Conservation (phyloP, 2,329 filamentous ascomycete species). For the Phyllosticta citrichinensis region DNA sequence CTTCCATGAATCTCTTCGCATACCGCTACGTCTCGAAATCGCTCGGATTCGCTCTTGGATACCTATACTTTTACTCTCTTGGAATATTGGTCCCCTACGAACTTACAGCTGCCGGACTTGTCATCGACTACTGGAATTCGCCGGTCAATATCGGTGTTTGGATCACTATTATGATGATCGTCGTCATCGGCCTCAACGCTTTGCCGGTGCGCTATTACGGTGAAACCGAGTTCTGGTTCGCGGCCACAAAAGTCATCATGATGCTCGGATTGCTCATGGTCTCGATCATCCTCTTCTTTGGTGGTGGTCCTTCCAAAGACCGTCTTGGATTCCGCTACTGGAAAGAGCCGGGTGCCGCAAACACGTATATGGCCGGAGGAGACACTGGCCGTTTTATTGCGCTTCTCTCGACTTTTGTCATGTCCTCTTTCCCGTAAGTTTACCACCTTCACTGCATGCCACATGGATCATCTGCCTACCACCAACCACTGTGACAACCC, state of each 20-base stretch:
- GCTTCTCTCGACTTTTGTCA: slow-evolving; percentile 41
- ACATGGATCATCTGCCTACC: not conserved
- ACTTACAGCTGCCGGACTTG: slow-evolving; percentile 27
- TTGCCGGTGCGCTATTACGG: slow-evolving; percentile 42
- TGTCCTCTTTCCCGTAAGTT: slow-evolving; percentile 38
- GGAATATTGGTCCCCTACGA: slow-evolving; percentile 29
- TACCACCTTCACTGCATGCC: not conserved
- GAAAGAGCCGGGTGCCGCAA: slow-evolving; percentile 39
- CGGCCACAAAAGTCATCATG: slow-evolving; percentile 41
- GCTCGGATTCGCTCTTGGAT: slow-evolving; percentile 38
- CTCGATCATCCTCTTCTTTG: slow-evolving; percentile 46
- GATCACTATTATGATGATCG: slow-evolving; percentile 28
- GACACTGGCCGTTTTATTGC: slow-evolving; percentile 42
- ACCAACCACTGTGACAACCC: too few species aligned
- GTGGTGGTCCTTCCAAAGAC: slow-evolving; percentile 43
- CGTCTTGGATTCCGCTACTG: slow-evolving; percentile 43
- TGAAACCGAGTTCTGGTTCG: slow-evolving; percentile 46
- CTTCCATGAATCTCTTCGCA: slow-evolving; percentile 41
- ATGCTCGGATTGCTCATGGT: slow-evolving; percentile 43
- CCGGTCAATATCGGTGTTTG: slow-evolving; percentile 31
- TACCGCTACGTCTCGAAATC: slow-evolving; percentile 35
- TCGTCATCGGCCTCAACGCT: slow-evolving; percentile 36
- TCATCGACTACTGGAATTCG: slow-evolving; percentile 31
- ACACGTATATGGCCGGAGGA: slow-evolving; percentile 37
- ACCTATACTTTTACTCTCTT: slow-evolving; percentile 27